phyloP scores from a whole-genome alignment of 2,329 filamentous ascomycete genomes.

The Ascochyta lentis region DNA sequence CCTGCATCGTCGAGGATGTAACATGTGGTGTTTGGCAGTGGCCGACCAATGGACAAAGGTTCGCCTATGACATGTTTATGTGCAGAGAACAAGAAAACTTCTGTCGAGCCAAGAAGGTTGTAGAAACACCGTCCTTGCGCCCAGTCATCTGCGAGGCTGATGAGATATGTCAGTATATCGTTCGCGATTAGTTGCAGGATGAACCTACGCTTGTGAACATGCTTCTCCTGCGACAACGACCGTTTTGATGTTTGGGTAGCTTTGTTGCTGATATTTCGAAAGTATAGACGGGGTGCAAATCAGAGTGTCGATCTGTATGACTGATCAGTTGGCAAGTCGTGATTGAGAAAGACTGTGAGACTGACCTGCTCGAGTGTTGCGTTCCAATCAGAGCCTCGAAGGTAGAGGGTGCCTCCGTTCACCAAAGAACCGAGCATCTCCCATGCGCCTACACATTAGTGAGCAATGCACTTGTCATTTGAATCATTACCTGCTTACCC shows the following conservation, averaged over 20 bases:
- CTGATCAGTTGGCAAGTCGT: background rate
- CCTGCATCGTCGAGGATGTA: slow-evolving; percentile 61
- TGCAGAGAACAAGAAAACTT: slow-evolving; percentile 66
- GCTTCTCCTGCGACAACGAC: slow-evolving; percentile 64
- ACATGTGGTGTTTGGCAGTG: slow-evolving; percentile 63
- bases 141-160: slow-evolving; percentile 62
- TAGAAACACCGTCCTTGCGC: slow-evolving; percentile 49
- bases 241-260: slow-evolving; percentile 60
- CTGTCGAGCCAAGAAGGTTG: slow-evolving; percentile 67
- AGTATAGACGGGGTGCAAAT: slow-evolving; percentile 65
- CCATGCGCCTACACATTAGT: slow-evolving; percentile 59
- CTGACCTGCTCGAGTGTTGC: slow-evolving; percentile 56
- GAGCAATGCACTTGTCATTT: background rate
- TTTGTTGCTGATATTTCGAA: slow-evolving; percentile 56
- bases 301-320: slow-evolving; percentile 57
- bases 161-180: slow-evolving; percentile 2
- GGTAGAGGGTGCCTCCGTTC: slow-evolving; percentile 63
- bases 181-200: too few species aligned
- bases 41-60: slow-evolving; percentile 61
- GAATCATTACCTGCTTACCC: slow-evolving; percentile 53
- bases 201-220: slow-evolving; percentile 52
- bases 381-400: slow-evolving; percentile 60
- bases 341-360: background rate
- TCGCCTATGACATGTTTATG: slow-evolving; percentile 57
- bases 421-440: slow-evolving; percentile 64